Evolutionary conservation across 2,329 filamentous ascomycete species (phyloP), one percentile per base, ranked within the genome.

Genomic region (Aspergillus tamarii): DNA sequence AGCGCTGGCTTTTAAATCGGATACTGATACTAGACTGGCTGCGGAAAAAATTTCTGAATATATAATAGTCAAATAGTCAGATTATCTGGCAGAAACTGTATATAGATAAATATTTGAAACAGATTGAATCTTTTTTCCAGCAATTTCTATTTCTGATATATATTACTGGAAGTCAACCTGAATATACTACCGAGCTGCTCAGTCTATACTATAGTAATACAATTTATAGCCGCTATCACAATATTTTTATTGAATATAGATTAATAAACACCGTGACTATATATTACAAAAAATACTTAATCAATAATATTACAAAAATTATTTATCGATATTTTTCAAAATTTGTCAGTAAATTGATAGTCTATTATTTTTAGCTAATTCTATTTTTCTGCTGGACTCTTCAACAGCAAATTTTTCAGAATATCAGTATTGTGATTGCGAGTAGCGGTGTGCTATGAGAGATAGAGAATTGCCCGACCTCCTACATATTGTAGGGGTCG

Each of bases 281-380:
- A 2, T 68, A 66, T 26, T 21, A 68, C 26, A 68, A 68, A 52
- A 53, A 63, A 7, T 68, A 58, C 57, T 60, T 21, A 0, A 43
- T 55, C 2, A 63, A 36, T 14, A 61, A 63, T 12, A 23, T 34
- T 5, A 43, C 52, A 0, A 64, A 66, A 64, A 60, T 67, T 14
- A 66, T 67, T 48, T 32, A 66, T 32, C 43, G 55, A 1, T 66
- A 66, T 41, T 28, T 66, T 5, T 57, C 60, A 0, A 43, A 56
- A 46, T n/a, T 39, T 30, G 57, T 66, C 4, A 57, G 64, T 19
- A 36, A 66, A 56, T 46, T 68, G 2, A 21, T 68, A 2, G 52
- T 68, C 1, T 68, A 50, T 59, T 66, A 67, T 46, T 53, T 67
- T 4, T 67, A 23, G 63, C 41, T 66, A 12, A 23, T 66, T 0